Evolutionary conservation across 2,329 filamentous ascomycete species (phyloP).

Genomic region (Phialophora macrospora): DNA sequence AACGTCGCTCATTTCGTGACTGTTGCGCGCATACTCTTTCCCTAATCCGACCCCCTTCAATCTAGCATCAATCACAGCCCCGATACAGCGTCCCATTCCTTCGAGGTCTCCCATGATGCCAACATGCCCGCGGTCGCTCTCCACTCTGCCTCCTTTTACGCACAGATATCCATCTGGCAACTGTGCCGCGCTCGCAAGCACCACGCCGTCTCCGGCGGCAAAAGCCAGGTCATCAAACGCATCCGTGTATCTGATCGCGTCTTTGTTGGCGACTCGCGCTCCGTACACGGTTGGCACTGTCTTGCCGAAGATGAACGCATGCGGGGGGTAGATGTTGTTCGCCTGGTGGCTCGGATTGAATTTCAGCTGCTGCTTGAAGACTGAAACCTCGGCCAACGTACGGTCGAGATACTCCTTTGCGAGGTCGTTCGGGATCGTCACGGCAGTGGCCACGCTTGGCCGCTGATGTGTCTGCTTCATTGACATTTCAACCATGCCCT

Average conservation of each 20-base stretch:
- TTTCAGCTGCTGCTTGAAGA: constrained; percentile 76
- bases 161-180: constrained; percentile 77
- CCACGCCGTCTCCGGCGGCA: constrained; percentile 85
- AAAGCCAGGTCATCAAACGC: constrained; percentile 87
- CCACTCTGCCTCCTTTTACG: constrained; percentile 74
- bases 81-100: constrained; percentile 75
- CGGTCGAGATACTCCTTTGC: constrained; percentile 73
- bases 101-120: constrained; percentile 83
- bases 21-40: constrained; percentile 15
- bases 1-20: constrained; percentile 7
- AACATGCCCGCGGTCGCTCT: constrained; percentile 83
- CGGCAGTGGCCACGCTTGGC: constrained; percentile 42
- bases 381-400: constrained; percentile 71
- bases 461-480: constrained; percentile 37
- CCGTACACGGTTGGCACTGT: constrained; percentile 83
- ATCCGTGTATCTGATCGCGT: constrained; percentile 75
- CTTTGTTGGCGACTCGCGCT: constrained; percentile 72
- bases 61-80: constrained; percentile 69
- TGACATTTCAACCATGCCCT: constrained; percentile 30
- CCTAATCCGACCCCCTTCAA: constrained; percentile 74
- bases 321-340: constrained; percentile 78
- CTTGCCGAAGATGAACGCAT: constrained; percentile 84
- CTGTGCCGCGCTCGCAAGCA: constrained; percentile 83
- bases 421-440: constrained; percentile 59
- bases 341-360: constrained; percentile 64